Evolutionary conservation across 2,329 filamentous ascomycete genomes (phyloP).

Genomic region (Gyromitra esculenta): DNA sequence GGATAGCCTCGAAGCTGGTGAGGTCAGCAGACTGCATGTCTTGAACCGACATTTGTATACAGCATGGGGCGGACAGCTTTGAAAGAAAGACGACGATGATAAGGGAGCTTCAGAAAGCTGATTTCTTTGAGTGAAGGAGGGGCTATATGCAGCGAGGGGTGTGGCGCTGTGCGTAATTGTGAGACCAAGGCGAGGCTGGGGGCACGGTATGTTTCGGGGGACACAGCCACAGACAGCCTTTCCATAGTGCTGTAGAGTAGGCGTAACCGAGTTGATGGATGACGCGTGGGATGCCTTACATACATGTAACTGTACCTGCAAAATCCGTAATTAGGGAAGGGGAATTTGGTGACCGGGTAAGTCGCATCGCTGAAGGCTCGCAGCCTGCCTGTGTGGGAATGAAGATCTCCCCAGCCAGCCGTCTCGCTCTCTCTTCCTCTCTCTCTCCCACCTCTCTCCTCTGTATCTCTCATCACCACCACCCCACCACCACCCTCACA

Average conservation of each 20-base stretch:
- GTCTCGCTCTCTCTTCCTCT: conserved; percentile 21
- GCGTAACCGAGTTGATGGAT: conserved; percentile 27
- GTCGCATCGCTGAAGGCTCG: conserved; percentile 17
- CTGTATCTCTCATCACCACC: conserved; percentile 13
- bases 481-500: background rate
- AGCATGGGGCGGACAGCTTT: background rate
- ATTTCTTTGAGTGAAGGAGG: conserved; percentile 11
- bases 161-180: conserved; percentile 28
- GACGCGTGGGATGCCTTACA: conserved; percentile 39
- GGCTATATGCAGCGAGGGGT: conserved; percentile 31
- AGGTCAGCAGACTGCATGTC: conserved; percentile 58
- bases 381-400: conserved; percentile 5
- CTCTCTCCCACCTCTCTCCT: conserved; percentile 21
- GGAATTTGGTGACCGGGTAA: conserved; percentile 46
- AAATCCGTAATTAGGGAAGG: conserved; percentile 18
- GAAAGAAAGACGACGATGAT: conserved; percentile 1
- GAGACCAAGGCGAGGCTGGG: conserved; percentile 17
- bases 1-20: conserved; percentile 69
- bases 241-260: background rate
- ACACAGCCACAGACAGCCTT: conserved; percentile 15
- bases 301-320: background rate
- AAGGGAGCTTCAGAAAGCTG: conserved; percentile 12
- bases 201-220: no score
- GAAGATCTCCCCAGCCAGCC: conserved; percentile 27
- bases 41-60: conserved; percentile 31